Evolutionary conservation across 257 asterid species (phyloP), one percentile per base, ranked within the genome.

Genomic region (Scutellaria barbata): DNA sequence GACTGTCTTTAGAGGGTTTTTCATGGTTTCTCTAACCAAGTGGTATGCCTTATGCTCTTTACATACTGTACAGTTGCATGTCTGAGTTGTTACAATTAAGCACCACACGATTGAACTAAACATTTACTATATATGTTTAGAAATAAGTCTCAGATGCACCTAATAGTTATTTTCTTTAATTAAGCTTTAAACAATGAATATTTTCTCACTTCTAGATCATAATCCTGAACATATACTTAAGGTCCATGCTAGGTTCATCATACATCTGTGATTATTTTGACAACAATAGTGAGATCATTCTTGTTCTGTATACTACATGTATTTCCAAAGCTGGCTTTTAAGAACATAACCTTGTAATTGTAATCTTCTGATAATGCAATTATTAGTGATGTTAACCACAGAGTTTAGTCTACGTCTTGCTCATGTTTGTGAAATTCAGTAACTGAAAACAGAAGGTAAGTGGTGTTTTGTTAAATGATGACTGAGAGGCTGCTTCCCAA

Each of bases 11-110:
- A 84, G 99, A 82, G 99, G 99, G 40, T 95, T 95, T 73, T 79
- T 95, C 69, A 85, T 95, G 99, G 98, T 91, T 71, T 82, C 97
- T 73, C 82, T 95, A 18, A 91, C 99, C 51, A 90, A 95, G 76
- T 95, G 99, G 99, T 89, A 87, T 42, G 71, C 46, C 11, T 57
- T 66, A 22, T 48, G 52, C 68, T 22, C 66, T 64, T 40, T 62
- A 18, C 14, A 5, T 17, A 6, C 18, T 64, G 13, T 63, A 52
- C 48, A 56, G 10, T 53, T 63, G 60, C 66, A 46, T 33, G 18
- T 60, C 51, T 45, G 42, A 58, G 53, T 69, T 16, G 11, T 42
- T 22, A 63, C 37, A 12, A 8, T 53, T 40, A 5, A 10, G 69
- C 43, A 30, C 2, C 16, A 12, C 35, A 50, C 6, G 42, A 68